Evolutionary conservation across 345 rosid genomes (phyloP).

Genomic region (Mangifera indica): DNA sequence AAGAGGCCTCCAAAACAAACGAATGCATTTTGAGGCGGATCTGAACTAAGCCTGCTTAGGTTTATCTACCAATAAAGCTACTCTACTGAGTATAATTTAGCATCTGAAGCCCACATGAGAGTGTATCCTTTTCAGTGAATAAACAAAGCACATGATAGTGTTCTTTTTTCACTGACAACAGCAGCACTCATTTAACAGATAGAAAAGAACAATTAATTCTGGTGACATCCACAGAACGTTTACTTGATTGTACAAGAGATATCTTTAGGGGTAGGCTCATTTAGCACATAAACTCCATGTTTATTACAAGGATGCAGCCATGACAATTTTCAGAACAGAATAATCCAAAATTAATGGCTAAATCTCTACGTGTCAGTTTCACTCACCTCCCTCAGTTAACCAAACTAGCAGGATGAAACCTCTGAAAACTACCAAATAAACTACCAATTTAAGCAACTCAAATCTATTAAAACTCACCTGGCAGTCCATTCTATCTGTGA

Average conservation of each 20-base stretch:
- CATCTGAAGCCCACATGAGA: neutral
- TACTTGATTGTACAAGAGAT: neutral
- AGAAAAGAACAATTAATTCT: conserved; percentile 4
- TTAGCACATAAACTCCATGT: neutral
- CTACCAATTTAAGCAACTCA: neutral
- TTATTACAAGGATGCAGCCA: neutral
- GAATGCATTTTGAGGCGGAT: no score
- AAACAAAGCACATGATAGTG: neutral
- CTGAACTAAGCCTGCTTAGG: no score
- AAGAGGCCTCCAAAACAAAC: neutral
- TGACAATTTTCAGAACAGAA: neutral
- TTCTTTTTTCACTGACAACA: neutral
- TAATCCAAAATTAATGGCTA: neutral
- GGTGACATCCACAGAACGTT: neutral
- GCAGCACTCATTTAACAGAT: neutral
- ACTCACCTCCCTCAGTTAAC: neutral
- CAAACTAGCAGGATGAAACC: neutral
- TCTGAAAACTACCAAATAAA: neutral
- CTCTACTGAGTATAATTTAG: no score
- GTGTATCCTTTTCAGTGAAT: neutral
- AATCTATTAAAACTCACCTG: conserved; percentile 51
- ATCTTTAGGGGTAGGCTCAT: neutral
- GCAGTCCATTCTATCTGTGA: conserved; percentile 97
- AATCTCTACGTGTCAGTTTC: neutral
- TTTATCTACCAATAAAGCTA: no score